phyloP scores from a whole-genome alignment of 2,329 filamentous ascomycete genomes.

The Ilyonectria sp. region DNA sequence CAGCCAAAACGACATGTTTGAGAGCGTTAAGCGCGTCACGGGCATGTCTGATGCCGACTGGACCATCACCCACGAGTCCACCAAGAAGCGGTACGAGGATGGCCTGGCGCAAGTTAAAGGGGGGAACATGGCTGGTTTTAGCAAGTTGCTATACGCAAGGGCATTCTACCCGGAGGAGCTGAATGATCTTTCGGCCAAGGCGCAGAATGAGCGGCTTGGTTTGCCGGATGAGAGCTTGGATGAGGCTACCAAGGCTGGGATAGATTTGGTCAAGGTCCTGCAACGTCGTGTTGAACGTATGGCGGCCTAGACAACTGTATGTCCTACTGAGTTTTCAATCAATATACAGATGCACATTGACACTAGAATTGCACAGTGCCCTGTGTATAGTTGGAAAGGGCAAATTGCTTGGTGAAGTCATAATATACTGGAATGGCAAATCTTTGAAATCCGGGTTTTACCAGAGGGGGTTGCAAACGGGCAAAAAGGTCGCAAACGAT shows the following conservation, averaged over 20 bases:
- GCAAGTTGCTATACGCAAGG: conserved; percentile 65
- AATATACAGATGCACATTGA: neutral
- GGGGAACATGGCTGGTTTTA: conserved; percentile 60
- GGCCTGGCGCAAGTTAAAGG: conserved; percentile 59
- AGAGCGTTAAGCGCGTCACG: conserved; percentile 70
- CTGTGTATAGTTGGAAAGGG: too few species aligned
- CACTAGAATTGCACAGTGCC: too few species aligned
- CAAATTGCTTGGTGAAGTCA: too few species aligned
- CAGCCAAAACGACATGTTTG: conserved; percentile 75
- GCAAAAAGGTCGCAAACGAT: too few species aligned
- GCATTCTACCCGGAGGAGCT: conserved; percentile 60
- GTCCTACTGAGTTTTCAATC: neutral
- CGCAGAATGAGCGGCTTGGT: conserved; percentile 64
- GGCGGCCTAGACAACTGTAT: conserved; percentile 25
- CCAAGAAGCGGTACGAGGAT: conserved; percentile 62
- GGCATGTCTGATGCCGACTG: conserved; percentile 71
- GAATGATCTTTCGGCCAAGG: conserved; percentile 55
- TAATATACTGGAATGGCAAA: too few species aligned
- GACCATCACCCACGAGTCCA: conserved; percentile 65
- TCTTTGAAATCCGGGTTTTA: too few species aligned
- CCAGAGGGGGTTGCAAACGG: too few species aligned
- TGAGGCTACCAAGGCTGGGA: conserved; percentile 62
- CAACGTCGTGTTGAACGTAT: conserved; percentile 34
- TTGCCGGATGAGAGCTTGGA: conserved; percentile 70
- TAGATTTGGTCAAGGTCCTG: conserved; percentile 57